Evolutionary conservation across 345 rosid genomes (phyloP).

Genomic region (Chamaenerion angustifolium): DNA sequence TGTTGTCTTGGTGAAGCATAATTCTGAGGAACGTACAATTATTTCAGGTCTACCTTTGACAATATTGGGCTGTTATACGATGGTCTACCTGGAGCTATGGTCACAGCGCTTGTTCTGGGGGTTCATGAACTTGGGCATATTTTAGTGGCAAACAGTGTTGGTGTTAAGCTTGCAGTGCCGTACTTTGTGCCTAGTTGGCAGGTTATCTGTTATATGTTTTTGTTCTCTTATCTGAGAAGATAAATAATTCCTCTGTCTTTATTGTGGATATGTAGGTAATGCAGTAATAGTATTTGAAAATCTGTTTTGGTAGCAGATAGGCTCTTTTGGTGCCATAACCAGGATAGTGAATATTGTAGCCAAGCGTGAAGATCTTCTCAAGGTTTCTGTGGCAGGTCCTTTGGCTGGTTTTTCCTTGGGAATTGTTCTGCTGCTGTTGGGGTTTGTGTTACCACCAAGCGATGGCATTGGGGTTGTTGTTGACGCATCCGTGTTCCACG

Average conservation of each 20-base stretch:
- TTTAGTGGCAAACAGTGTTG: constrained; percentile 43
- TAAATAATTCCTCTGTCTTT: too few species aligned
- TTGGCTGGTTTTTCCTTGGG: constrained; percentile 84
- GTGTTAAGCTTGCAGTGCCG: constrained; percentile 77
- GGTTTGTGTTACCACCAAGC: constrained; percentile 70
- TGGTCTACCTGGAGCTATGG: constrained; percentile 85
- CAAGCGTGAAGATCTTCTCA: constrained; percentile 82
- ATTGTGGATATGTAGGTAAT: too few species aligned
- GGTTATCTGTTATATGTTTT: constrained; percentile 23
- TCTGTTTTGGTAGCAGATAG: constrained; percentile 74
- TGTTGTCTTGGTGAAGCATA: too few species aligned
- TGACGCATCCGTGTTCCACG: constrained; percentile 87
- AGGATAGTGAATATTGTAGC: constrained; percentile 67
- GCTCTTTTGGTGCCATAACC: constrained; percentile 93
- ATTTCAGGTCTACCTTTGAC: constrained; percentile 64
- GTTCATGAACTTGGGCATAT: constrained; percentile 75
- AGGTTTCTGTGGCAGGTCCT: constrained; percentile 91
- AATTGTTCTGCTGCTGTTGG: constrained; percentile 58
- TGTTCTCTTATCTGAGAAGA: too few species aligned
- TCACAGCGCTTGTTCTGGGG: constrained; percentile 64
- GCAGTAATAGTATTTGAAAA: constrained; percentile 14
- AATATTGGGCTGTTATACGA: constrained; percentile 49
- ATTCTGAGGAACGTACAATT: neutral
- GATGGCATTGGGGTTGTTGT: constrained; percentile 81
- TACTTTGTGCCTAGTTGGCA: constrained; percentile 98